Evolutionary conservation across 805 yeast species (phyloP).

Genomic region (Kuraishia piskuri): DNA sequence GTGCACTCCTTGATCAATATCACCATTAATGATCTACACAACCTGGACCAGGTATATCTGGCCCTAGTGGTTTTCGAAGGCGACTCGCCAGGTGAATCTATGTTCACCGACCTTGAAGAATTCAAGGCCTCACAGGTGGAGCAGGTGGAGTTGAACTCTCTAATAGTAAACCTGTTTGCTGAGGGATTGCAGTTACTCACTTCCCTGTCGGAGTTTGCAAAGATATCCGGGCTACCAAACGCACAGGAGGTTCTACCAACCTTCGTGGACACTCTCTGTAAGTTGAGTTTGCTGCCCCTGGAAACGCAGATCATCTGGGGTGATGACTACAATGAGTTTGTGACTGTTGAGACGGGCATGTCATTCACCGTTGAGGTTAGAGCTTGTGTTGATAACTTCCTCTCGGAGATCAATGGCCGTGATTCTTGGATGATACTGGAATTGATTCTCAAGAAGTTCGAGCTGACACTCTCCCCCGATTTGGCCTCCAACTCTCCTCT

Average conservation of each 20-base stretch:
- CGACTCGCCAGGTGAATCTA: slow-evolving; percentile 1
- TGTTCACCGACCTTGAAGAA: slow-evolving; percentile 14
- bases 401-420: slow-evolving; percentile 36
- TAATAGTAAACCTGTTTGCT: slow-evolving; percentile 14
- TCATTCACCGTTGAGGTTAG: slow-evolving; percentile 47
- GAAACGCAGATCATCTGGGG: slow-evolving; percentile 39
- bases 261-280: slow-evolving; percentile 22
- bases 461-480: background rate
- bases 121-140: slow-evolving; percentile 14
- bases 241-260: background rate
- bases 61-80: slow-evolving; percentile 7
- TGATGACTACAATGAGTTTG: slow-evolving; percentile 59
- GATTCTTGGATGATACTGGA: slow-evolving; percentile 27
- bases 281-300: slow-evolving; percentile 31
- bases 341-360: slow-evolving; percentile 68
- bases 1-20: slow-evolving; percentile 8
- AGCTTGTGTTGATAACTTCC: slow-evolving; percentile 48
- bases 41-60: slow-evolving; percentile 11
- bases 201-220: slow-evolving; percentile 14
- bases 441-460: slow-evolving; percentile 10
- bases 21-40: slow-evolving; percentile 12
- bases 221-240: slow-evolving; percentile 5
- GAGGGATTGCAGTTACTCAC: slow-evolving; percentile 24
- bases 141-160: slow-evolving; percentile 12
- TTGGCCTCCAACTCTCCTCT: background rate